Conservation (phyloP, 2,329 filamentous ascomycete genomes). For the Moelleriella libera region DNA sequence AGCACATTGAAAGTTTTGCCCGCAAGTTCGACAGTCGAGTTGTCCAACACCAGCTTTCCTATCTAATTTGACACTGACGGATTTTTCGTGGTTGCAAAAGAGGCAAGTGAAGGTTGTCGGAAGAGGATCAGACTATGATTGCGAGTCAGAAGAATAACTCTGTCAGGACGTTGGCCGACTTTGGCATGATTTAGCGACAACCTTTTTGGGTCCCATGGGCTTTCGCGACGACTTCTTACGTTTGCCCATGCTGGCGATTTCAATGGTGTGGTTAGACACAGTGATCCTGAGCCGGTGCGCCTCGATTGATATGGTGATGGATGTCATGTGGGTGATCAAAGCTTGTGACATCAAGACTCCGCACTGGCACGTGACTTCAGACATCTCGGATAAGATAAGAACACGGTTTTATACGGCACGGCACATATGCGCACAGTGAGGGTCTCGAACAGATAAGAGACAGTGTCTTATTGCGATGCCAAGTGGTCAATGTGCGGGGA, state of each 20-base stretch:
- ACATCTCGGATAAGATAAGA: too few relatives aligned
- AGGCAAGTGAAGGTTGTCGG: conserved; percentile 86
- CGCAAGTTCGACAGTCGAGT: conserved; percentile 83
- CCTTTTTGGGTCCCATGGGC: conserved; percentile 72
- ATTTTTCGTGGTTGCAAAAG: conserved; percentile 96
- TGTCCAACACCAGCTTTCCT: conserved; percentile 82
- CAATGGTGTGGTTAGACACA: not conserved
- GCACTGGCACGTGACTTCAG: too few relatives aligned
- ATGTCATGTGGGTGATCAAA: too few relatives aligned
- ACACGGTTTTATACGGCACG: too few relatives aligned
- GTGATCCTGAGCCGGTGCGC: not conserved
- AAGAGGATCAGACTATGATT: conserved; percentile 49
- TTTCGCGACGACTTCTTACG: conserved; percentile 84
- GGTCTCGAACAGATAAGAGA: too few relatives aligned
- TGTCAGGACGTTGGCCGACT: not conserved
- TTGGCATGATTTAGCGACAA: conserved; percentile 17
- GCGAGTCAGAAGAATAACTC: not conserved
- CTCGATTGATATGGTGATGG: too few relatives aligned
- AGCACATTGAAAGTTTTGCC: conserved; percentile 80
- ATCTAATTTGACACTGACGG: conserved; percentile 80
- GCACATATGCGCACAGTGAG: too few relatives aligned
- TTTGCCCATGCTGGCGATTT: conserved; percentile 55
- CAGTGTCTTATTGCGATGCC: too few relatives aligned
- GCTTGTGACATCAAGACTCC: too few relatives aligned
- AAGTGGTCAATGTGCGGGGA: too few relatives aligned